Evolutionary conservation across 352 stramenopile species (phyloP), one percentile per base, ranked within the genome.

Genomic region (Pythium phragmiticola): DNA sequence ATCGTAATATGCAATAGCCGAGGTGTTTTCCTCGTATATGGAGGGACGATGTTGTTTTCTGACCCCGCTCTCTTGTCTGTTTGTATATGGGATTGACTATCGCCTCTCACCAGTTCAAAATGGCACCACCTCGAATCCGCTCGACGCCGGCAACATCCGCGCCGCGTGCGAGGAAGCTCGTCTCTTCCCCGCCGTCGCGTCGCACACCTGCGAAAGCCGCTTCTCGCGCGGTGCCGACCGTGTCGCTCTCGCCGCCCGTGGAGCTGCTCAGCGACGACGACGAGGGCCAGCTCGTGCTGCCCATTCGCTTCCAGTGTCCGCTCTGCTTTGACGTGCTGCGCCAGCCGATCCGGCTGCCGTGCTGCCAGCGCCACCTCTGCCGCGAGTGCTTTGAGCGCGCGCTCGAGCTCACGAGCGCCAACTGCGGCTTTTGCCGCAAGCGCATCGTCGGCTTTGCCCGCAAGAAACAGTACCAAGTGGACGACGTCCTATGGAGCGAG

Each of bases 351-450:
- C 72, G 87, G 54, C 67, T 93, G 48, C 84, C 84, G 5, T 93
- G 84, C 63, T 93, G 84, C 60, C 65, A 73, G 39, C 82, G 82
- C 39, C 80, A 88, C 55, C 74, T 93, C 54, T 93, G 84, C 59
- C 69, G 72, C 49, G 79, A 78, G 56, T 93, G 84, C 55, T 91
- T 93, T 59, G 79, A 91, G 61, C 82, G 82, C 41, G 75, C 75
- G 21, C 62, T 93, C 43, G 80, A 88, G 63, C 69, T 93, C 50
- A 93, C 84, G 14, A 89, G 78, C 37, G 78, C 82, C 50, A 89
- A 88, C 69, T 93, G 84, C 65, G 82, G 82, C 41, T 93, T 93
- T 68, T 93, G 84, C 60, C 72, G 84, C 34, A 84, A 85, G 49
- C 82, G 84, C 30, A 77, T 93, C 42, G 80, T 93, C 23, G 82